These are phyloP conservation scores for Onygenales sp. DNA, from an alignment of 2,329 filamentous ascomycete genomes.

Conservation along the genomic window DNA sequence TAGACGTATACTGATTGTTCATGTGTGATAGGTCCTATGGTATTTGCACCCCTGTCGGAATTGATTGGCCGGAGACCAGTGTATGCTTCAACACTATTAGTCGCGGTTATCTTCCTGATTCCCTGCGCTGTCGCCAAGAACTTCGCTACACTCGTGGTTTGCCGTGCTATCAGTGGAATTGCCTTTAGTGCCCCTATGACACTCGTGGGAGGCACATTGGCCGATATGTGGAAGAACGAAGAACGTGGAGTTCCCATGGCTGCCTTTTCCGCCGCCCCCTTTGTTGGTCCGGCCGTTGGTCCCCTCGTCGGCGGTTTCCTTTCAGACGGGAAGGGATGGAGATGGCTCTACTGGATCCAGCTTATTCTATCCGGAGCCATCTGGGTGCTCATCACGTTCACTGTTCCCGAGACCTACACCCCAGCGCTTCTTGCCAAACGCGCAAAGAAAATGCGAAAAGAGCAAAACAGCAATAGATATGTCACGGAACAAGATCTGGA, in stretches of 20 bases:
- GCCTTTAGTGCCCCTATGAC: conserved; percentile 83
- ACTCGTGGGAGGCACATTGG: conserved; percentile 69
- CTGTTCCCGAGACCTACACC: conserved; percentile 83
- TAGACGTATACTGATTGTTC: conserved; percentile 6
- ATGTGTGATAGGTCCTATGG: conserved; percentile 54
- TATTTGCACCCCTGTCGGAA: conserved; percentile 69
- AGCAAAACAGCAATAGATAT: conserved; percentile 56
- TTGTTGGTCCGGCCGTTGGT: conserved; percentile 69
- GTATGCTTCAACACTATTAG: conserved; percentile 57
- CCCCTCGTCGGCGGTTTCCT: conserved; percentile 71
- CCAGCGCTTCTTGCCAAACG: conserved; percentile 64
- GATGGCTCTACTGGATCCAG: conserved; percentile 83
- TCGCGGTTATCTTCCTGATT: conserved; percentile 71
- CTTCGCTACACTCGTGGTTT: conserved; percentile 65
- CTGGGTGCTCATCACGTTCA: conserved; percentile 72
- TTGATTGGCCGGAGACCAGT: conserved; percentile 62
- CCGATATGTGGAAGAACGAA: conserved; percentile 76
- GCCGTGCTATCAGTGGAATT: conserved; percentile 69
- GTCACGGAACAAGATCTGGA: conserved; percentile 78
- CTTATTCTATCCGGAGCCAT: conserved; percentile 62
- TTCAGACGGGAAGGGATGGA: conserved; percentile 60
- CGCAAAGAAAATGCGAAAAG: conserved; percentile 61
- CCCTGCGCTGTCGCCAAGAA: conserved; percentile 70
- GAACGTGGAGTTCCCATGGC: conserved; percentile 83
- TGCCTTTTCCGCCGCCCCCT: conserved; percentile 72